A percentile compares a stretch with the other conserved stretches of the same genome.
Conservation (phyloP, 2,329 filamentous ascomycete species). For the Fusarium sp. region DNA sequence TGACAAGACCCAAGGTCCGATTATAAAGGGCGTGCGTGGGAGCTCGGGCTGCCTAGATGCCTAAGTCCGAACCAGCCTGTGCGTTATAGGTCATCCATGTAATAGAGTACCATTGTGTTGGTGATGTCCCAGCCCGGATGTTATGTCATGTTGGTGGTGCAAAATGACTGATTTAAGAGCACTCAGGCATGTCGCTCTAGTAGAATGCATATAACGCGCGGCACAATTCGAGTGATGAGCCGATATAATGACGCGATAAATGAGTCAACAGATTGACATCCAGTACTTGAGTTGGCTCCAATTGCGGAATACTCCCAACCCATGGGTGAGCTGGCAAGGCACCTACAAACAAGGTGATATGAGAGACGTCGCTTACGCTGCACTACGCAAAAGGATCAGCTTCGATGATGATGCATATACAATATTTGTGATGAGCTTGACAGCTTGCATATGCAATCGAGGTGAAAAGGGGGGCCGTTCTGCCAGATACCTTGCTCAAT, state of each 20-base stretch:
- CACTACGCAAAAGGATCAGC: background rate
- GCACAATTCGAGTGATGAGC: slow-evolving; percentile 12
- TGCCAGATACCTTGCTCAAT: slow-evolving; percentile 10
- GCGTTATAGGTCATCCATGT: background rate
- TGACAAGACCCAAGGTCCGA: background rate
- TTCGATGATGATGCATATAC: background rate
- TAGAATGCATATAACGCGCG: slow-evolving; percentile 6
- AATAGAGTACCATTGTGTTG: slow-evolving; percentile 13
- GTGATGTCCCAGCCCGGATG: background rate
- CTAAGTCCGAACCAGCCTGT: background rate
- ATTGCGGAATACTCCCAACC: slow-evolving; percentile 16
- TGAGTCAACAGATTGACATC: slow-evolving; percentile 1
- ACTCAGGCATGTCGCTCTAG: background rate
- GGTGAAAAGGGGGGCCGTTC: slow-evolving; percentile 21
- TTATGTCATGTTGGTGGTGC: slow-evolving; percentile 1
- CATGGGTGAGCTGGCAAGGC: slow-evolving; percentile 8
- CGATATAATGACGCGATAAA: slow-evolving; percentile 16
- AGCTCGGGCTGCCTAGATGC: background rate
- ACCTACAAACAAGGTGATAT: slow-evolving; percentile 1
- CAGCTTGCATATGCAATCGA: slow-evolving; percentile 12
- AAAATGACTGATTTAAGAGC: slow-evolving; percentile 12
- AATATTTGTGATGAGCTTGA: background rate
- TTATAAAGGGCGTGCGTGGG: background rate
- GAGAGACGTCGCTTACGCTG: slow-evolving; percentile 9
- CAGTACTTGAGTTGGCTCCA: slow-evolving; percentile 7